A percentile compares a stretch with the other conserved stretches of the same genome.
Evolutionary conservation across 2,329 filamentous ascomycete genomes (phyloP).

Genomic region (Fusarium avenaceum): DNA sequence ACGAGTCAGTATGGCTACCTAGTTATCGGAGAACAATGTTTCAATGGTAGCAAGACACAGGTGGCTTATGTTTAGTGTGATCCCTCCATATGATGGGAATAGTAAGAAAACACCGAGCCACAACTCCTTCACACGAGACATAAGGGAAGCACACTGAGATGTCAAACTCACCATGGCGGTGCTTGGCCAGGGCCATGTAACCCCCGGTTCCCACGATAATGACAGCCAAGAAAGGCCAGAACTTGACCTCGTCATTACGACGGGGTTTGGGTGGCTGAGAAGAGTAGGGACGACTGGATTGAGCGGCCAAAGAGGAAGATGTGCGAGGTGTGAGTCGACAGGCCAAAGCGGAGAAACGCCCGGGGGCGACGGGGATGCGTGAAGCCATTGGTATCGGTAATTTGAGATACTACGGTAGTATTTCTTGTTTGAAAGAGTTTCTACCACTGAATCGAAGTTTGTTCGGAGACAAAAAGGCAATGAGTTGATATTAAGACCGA

Average conservation of each 20-base stretch:
- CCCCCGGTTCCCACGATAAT: slow-evolving; percentile 63
- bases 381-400: slow-evolving; percentile 51
- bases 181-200: slow-evolving; percentile 65
- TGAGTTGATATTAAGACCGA: slow-evolving; percentile 6
- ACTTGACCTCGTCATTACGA: slow-evolving; percentile 61
- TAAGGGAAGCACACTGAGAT: not conserved
- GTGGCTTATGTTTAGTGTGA: not conserved
- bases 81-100: not conserved
- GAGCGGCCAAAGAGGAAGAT: slow-evolving; percentile 32
- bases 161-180: slow-evolving; percentile 60
- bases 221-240: slow-evolving; percentile 69
- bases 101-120: not conserved
- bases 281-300: slow-evolving; percentile 57
- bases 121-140: not conserved
- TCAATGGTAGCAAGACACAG: not conserved
- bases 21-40: not conserved
- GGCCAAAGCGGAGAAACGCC: slow-evolving; percentile 46
- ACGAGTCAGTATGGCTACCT: slow-evolving; percentile 3
- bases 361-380: slow-evolving; percentile 49
- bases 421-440: not conserved
- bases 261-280: slow-evolving; percentile 57
- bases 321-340: slow-evolving; percentile 38
- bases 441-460: not conserved
- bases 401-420: not conserved
- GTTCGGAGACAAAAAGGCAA: not conserved